These are phyloP conservation scores for Calycina herbarum DNA, from an alignment of 2,329 filamentous ascomycete species.

Conservation along the genomic window DNA sequence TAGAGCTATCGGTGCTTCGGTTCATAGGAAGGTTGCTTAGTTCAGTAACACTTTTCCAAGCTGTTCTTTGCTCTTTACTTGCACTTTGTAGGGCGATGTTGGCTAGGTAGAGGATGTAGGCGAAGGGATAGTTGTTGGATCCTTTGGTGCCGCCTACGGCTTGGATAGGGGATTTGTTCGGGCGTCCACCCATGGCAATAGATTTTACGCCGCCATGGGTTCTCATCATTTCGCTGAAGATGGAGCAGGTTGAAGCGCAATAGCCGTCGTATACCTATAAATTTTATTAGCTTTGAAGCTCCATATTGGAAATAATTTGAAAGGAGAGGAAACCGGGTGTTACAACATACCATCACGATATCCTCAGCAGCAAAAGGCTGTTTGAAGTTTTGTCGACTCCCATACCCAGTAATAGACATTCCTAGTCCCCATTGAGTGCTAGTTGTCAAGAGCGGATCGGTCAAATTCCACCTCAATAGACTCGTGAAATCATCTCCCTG, in stretches of 20 bases:
- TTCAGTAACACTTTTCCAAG: conserved; percentile 17
- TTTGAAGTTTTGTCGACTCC: conserved; percentile 30
- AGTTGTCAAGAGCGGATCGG: conserved; percentile 27
- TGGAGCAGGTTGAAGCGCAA: conserved; percentile 60
- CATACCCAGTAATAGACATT: conserved; percentile 39
- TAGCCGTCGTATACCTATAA: conserved; percentile 46
- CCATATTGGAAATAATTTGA: not conserved
- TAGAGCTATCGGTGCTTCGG: conserved; percentile 36
- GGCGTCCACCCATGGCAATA: conserved; percentile 59
- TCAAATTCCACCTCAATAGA: conserved; percentile 29
- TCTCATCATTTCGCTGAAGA: conserved; percentile 56
- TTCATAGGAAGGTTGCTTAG: conserved; percentile 21
- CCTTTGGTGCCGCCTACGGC: conserved; percentile 65
- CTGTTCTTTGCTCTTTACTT: conserved; percentile 19
- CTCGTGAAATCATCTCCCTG: conserved; percentile 24
- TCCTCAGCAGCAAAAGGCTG: conserved; percentile 43
- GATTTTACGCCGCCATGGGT: conserved; percentile 51
- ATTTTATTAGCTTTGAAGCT: not conserved
- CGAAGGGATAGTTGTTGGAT: conserved; percentile 37
- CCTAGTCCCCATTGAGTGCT: conserved; percentile 28
- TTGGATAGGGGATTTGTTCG: conserved; percentile 56
- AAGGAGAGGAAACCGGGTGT: not conserved
- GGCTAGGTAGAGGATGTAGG: conserved; percentile 22
- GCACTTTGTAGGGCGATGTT: conserved; percentile 16
- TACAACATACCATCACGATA: conserved; percentile 44